A percentile compares a stretch with the other conserved stretches of the same genome.
These are phyloP conservation scores for Lyophyllum shimeji DNA, from an alignment of 768 basidiomycete genomes.

Conservation along the genomic window DNA sequence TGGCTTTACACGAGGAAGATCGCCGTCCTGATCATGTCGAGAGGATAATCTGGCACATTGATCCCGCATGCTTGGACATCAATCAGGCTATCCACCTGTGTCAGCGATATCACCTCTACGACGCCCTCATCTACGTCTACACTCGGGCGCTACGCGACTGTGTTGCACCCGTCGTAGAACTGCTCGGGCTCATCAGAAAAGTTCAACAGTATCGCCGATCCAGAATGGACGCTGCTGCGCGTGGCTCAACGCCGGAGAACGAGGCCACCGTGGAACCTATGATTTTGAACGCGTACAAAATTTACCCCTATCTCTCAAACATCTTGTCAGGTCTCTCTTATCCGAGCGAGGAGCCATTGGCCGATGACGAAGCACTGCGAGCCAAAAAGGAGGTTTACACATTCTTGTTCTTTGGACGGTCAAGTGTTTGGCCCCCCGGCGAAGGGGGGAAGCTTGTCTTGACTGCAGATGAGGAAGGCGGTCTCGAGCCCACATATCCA, in stretches of 20 bases:
- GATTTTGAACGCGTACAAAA: constrained; percentile 82
- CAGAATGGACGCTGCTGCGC: constrained; percentile 29
- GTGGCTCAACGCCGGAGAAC: constrained; percentile 22
- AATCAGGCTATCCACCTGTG: constrained; percentile 91
- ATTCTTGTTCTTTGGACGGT: constrained; percentile 84
- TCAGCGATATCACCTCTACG: constrained; percentile 80
- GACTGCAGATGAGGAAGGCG: constrained; percentile 73
- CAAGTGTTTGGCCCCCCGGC: constrained; percentile 74
- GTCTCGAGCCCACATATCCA: constrained; percentile 83
- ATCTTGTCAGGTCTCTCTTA: constrained; percentile 82
- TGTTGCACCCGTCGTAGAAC: constrained; percentile 83
- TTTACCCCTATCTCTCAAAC: constrained; percentile 85
- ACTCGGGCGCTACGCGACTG: constrained; percentile 87
- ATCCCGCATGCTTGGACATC: constrained; percentile 87
- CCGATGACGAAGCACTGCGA: constrained; percentile 57
- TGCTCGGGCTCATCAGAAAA: constrained; percentile 73
- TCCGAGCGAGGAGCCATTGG: constrained; percentile 77
- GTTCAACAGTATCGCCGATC: constrained; percentile 56
- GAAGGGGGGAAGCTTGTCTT: constrained; percentile 72
- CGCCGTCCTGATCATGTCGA: constrained; percentile 77
- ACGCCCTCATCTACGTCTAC: constrained; percentile 93
- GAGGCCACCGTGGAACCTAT: constrained; percentile 50
- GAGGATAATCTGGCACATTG: constrained; percentile 93
- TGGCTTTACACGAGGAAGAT: constrained; percentile 74
- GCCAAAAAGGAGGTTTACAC: constrained; percentile 77